These are phyloP conservation scores for Penicillium italicum DNA, from an alignment of 2,329 filamentous ascomycete species.

Conservation along the genomic window DNA sequence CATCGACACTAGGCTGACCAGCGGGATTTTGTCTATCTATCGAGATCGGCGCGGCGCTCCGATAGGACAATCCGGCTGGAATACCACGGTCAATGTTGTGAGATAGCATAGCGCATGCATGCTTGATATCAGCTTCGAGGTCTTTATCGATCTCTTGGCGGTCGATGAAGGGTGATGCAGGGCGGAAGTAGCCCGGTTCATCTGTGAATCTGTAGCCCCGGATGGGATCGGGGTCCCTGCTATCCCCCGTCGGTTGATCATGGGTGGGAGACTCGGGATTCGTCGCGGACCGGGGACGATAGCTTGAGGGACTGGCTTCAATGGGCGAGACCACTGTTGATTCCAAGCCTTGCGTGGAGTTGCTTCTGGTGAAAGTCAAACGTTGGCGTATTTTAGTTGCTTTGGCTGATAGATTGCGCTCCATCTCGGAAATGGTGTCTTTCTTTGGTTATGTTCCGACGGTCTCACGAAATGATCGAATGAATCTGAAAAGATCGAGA, in stretches of 20 bases:
- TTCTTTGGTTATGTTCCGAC: neutral
- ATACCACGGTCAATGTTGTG: conserved; percentile 30
- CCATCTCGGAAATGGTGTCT: conserved; percentile 9
- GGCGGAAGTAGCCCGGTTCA: conserved; percentile 30
- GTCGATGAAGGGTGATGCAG: conserved; percentile 32
- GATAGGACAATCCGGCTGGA: conserved; percentile 14
- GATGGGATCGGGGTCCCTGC: conserved; percentile 16
- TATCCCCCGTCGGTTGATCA: conserved; percentile 1
- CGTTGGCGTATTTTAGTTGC: conserved; percentile 21
- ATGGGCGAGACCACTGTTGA: conserved; percentile 6
- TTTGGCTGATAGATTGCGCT: conserved; percentile 22
- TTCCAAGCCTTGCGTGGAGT: conserved; percentile 8
- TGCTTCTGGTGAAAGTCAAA: conserved; percentile 15
- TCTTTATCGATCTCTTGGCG: conserved; percentile 34
- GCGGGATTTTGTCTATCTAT: neutral
- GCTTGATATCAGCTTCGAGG: conserved; percentile 35
- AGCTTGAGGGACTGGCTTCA: conserved; percentile 2
- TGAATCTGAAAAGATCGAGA: neutral
- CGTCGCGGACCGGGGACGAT: conserved; percentile 19
- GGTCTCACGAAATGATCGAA: neutral
- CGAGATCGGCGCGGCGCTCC: neutral
- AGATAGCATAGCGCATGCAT: conserved; percentile 34
- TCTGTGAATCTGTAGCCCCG: conserved; percentile 37
- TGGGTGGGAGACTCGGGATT: conserved; percentile 12
- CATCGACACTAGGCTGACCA: neutral